A percentile compares a stretch with the other conserved stretches of the same genome.
Conservation (phyloP, 331 rosid species). For the Malus hybrid region DNA sequence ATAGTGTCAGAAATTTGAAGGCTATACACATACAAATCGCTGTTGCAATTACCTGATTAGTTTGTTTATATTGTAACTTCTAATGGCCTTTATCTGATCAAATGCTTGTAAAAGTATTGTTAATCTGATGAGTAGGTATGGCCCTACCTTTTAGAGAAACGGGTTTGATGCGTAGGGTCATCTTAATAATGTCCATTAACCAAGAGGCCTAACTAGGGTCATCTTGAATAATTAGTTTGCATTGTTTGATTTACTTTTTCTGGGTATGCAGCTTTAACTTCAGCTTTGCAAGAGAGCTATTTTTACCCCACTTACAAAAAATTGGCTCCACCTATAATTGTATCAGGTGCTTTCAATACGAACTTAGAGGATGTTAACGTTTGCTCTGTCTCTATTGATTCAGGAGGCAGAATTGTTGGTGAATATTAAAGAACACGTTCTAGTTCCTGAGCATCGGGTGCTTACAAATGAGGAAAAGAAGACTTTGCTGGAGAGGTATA, state of each 20-base stretch:
- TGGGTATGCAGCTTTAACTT: not conserved
- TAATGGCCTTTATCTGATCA: not conserved
- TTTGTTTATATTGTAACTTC: not conserved
- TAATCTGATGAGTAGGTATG: not conserved
- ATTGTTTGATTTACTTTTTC: not conserved
- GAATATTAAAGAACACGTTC: slow-evolving; percentile 53
- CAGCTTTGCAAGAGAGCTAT: no score
- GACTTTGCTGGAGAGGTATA: slow-evolving; percentile 59
- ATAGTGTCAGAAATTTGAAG: not conserved
- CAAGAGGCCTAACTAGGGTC: not conserved
- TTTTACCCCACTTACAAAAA: no score
- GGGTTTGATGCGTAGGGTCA: not conserved
- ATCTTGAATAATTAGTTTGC: not conserved
- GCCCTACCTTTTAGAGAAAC: not conserved
- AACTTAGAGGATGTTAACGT: not conserved
- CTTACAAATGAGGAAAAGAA: slow-evolving; percentile 47
- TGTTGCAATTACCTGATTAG: not conserved
- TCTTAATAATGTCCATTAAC: not conserved
- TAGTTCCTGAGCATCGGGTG: slow-evolving; percentile 61
- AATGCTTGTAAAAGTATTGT: not conserved
- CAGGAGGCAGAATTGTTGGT: slow-evolving; percentile 69
- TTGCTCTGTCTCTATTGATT: not conserved
- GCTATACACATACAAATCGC: not conserved
- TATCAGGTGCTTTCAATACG: no score
- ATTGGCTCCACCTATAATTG: no score